phyloP scores from a whole-genome alignment of 495 filamentous ascomycete genomes.

The Astrocystis sublimbata region DNA sequence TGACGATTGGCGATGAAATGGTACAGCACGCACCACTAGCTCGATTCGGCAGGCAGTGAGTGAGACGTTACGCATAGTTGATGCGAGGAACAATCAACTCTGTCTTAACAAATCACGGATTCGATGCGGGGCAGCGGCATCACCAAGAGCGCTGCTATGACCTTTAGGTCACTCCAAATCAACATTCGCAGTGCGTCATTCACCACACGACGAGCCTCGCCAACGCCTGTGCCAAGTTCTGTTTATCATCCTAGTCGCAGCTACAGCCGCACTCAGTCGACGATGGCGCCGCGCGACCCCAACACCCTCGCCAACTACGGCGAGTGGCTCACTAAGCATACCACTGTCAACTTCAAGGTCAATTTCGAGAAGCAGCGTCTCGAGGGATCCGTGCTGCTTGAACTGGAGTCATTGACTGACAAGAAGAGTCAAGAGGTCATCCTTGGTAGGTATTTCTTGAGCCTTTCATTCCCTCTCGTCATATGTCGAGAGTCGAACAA shows the following conservation, averaged over 20 bases:
- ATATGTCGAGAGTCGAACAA: background rate
- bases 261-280: constrained; percentile 26
- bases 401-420: constrained; percentile 70
- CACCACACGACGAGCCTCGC: background rate
- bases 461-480: background rate
- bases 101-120: constrained; percentile 6
- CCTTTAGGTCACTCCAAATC: constrained; percentile 28
- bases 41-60: constrained; percentile 26
- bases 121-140: constrained; percentile 28
- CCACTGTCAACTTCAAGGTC: constrained; percentile 73
- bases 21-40: constrained; percentile 12
- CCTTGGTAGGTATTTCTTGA: constrained; percentile 47
- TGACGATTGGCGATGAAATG: constrained; percentile 9
- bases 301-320: constrained; percentile 92
- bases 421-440: constrained; percentile 70
- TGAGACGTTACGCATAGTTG: background rate
- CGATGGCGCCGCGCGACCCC: constrained; percentile 71
- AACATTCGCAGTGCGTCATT: constrained; percentile 24
- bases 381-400: constrained; percentile 70
- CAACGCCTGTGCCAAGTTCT: background rate
- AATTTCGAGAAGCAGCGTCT: constrained; percentile 77
- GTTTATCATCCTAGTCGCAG: background rate
- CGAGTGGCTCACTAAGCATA: constrained; percentile 78
- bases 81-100: background rate
- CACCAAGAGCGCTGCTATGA: constrained; percentile 28